phyloP scores from a whole-genome alignment of 176 grass and related monocot genomes.

The Rhynchospora tenuis region DNA sequence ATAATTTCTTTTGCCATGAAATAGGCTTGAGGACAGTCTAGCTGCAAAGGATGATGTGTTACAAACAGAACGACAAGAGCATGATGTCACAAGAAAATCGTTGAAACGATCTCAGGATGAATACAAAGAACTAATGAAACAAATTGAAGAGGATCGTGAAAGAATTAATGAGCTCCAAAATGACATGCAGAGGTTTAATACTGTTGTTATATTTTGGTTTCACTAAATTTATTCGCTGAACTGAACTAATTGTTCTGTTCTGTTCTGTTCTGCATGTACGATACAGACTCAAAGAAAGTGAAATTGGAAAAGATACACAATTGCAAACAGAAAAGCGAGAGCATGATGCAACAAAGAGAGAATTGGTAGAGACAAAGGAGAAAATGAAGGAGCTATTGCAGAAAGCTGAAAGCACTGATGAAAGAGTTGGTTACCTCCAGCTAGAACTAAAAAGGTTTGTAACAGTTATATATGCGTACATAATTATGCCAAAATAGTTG shows the following conservation, averaged over 20 bases:
- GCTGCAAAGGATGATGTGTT: constrained; percentile 46
- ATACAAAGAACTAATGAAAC: constrained; percentile 52
- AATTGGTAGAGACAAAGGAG: constrained; percentile 17
- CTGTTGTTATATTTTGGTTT: background rate
- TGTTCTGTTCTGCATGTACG: background rate
- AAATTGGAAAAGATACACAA: constrained; percentile 23
- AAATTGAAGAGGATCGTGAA: constrained; percentile 40
- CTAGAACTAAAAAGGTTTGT: constrained; percentile 19
- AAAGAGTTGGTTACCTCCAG: constrained; percentile 10
- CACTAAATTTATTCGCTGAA: background rate
- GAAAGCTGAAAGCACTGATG: constrained; percentile 15
- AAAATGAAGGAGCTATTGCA: constrained; percentile 20
- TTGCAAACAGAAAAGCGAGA: constrained; percentile 17
- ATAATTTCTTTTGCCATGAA: constrained; percentile 14
- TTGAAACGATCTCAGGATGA: constrained; percentile 47
- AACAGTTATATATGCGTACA: background rate
- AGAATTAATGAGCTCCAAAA: constrained; percentile 34
- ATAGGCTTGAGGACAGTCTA: constrained; percentile 28
- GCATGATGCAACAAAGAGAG: constrained; percentile 23
- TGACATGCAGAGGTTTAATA: constrained; percentile 13
- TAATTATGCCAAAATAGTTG: background rate
- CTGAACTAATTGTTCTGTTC: background rate
- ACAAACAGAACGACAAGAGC: constrained; percentile 55
- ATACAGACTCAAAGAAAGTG: constrained; percentile 24
- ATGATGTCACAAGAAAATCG: constrained; percentile 49